Percentiles rank a stretch among this genome's conserved stretches.
These are phyloP conservation scores for Suillus variegatus DNA, from an alignment of 768 basidiomycete species.

Conservation along the genomic window DNA sequence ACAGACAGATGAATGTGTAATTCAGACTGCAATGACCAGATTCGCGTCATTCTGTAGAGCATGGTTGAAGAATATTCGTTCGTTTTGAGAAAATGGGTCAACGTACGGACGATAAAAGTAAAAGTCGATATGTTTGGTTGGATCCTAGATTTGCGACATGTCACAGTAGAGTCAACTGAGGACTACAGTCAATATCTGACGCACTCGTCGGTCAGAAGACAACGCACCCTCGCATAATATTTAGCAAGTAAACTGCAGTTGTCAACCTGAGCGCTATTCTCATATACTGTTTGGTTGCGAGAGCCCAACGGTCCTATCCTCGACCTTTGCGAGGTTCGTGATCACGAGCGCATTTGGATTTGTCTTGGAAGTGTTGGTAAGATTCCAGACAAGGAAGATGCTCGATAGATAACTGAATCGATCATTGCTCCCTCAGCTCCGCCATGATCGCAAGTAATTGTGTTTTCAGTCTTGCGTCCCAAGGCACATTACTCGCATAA, in stretches of 20 bases:
- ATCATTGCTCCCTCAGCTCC: background rate
- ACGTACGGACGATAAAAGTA: background rate
- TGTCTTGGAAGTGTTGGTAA: background rate
- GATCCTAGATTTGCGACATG: no score
- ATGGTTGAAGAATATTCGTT: background rate
- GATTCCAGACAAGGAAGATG: background rate
- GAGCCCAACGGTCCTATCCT: background rate
- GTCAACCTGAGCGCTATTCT: no score
- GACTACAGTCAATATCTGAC: no score
- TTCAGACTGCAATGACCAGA: background rate
- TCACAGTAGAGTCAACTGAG: no score
- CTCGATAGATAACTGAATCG: background rate
- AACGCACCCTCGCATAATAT: no score
- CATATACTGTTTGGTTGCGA: background rate
- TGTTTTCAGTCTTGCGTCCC: background rate
- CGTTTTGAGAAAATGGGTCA: background rate
- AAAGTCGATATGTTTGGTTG: no score
- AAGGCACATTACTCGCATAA: background rate
- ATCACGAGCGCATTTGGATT: background rate
- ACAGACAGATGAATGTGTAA: background rate
- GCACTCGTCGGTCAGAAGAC: no score
- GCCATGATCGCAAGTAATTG: background rate
- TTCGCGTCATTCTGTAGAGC: background rate
- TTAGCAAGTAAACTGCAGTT: background rate
- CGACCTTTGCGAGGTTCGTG: background rate